Evolutionary conservation across 768 basidiomycete species (phyloP).

Genomic region (Clitopilus hobsonii): DNA sequence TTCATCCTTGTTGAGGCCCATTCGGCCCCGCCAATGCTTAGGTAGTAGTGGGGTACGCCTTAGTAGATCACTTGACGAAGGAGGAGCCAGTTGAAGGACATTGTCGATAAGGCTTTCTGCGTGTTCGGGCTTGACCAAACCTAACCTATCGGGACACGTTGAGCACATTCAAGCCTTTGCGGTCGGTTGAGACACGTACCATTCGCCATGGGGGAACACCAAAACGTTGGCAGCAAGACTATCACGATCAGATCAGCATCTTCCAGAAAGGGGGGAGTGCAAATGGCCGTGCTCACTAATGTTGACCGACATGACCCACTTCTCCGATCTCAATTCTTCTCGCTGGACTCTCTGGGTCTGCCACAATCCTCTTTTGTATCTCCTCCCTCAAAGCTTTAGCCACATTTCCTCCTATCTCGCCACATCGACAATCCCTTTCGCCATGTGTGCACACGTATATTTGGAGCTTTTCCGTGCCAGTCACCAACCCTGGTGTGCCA

Average conservation of each 20-base stretch:
- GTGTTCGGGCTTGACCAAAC: constrained; percentile 51
- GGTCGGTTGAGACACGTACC: constrained; percentile 35
- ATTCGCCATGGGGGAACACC: constrained; percentile 69
- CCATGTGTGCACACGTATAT: constrained; percentile 80
- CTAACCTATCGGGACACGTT: constrained; percentile 42
- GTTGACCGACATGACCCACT: constrained; percentile 79
- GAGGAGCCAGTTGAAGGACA: background rate
- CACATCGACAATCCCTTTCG: constrained; percentile 76
- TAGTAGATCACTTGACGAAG: background rate
- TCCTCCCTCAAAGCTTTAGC: constrained; percentile 50
- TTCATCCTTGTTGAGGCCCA: constrained; percentile 43
- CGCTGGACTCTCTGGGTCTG: constrained; percentile 19
- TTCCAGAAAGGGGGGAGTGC: too few relatives aligned
- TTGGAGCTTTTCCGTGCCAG: constrained; percentile 22
- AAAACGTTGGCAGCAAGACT: constrained; percentile 70
- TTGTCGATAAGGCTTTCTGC: constrained; percentile 29
- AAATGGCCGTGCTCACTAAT: constrained; percentile 40
- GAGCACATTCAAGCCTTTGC: background rate
- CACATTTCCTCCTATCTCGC: constrained; percentile 56
- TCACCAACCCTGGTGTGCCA: background rate
- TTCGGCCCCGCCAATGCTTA: constrained; percentile 45
- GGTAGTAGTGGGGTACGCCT: background rate
- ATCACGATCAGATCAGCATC: too few relatives aligned
- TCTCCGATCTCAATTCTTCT: constrained; percentile 48
- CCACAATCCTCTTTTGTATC: constrained; percentile 31